Conservation (phyloP, 768 basidiomycete species). For the Mycena chlorophos region DNA sequence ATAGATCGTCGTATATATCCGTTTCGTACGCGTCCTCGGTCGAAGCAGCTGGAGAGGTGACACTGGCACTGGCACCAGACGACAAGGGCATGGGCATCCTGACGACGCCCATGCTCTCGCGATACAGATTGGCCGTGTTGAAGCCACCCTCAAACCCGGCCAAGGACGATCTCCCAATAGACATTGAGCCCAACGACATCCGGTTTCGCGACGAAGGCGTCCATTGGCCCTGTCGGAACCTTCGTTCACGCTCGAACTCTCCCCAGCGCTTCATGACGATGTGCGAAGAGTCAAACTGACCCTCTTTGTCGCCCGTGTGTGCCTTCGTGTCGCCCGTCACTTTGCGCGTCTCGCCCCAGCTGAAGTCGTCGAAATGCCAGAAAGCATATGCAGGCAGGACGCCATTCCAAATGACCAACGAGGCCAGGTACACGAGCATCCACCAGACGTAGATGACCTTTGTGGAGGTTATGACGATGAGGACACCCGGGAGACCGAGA, state of each 20-base stretch:
- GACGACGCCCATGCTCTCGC: too few species aligned
- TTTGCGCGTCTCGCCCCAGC: constrained; percentile 75
- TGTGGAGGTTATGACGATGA: constrained; percentile 62
- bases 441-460: neutral
- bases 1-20: constrained; percentile 51
- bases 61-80: too few species aligned
- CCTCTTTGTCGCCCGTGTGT: constrained; percentile 68
- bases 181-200: constrained; percentile 64
- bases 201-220: too few species aligned
- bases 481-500: constrained; percentile 73
- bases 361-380: constrained; percentile 82
- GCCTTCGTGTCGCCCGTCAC: constrained; percentile 60
- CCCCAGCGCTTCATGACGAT: constrained; percentile 87
- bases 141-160: too few species aligned
- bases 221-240: too few species aligned
- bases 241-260: constrained; percentile 76
- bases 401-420: constrained; percentile 79
- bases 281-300: constrained; percentile 74
- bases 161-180: too few species aligned
- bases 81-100: too few species aligned
- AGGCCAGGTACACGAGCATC: constrained; percentile 71
- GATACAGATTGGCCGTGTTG: too few species aligned
- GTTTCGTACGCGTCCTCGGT: too few species aligned
- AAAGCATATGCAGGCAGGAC: constrained; percentile 72
- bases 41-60: too few species aligned